Percentiles rank a stretch among this genome's conserved stretches.
Evolutionary conservation across 2,329 filamentous ascomycete species (phyloP).

Genomic region (Fusarium subglutinans): DNA sequence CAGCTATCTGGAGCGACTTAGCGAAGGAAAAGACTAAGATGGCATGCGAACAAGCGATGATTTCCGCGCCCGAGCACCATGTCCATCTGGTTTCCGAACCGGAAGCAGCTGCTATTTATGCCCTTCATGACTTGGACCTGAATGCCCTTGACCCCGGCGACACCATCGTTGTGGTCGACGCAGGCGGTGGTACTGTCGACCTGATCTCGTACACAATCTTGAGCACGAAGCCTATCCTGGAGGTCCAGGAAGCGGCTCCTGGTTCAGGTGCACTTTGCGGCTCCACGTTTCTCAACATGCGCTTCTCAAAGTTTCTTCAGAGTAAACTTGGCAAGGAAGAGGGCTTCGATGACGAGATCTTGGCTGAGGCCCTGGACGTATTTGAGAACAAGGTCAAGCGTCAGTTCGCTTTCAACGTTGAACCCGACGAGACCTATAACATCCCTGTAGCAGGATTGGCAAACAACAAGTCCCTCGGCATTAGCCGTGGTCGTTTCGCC

Average conservation of each 20-base stretch:
- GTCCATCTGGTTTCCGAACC: constrained; percentile 59
- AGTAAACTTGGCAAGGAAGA: constrained; percentile 52
- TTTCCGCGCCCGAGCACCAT: constrained; percentile 43
- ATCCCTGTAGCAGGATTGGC: constrained; percentile 54
- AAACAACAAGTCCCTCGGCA: constrained; percentile 51
- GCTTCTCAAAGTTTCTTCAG: constrained; percentile 54
- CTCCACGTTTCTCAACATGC: constrained; percentile 56
- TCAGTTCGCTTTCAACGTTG: constrained; percentile 45
- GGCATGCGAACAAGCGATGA: constrained; percentile 52
- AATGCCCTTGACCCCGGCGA: constrained; percentile 53
- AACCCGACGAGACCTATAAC: constrained; percentile 47
- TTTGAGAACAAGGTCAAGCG: constrained; percentile 56
- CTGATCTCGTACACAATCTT: constrained; percentile 60
- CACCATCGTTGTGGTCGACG: constrained; percentile 61
- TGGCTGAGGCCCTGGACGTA: constrained; percentile 51
- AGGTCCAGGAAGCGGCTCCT: constrained; percentile 56
- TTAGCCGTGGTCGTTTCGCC: constrained; percentile 49
- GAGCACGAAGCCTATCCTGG: constrained; percentile 53
- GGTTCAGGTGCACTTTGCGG: constrained; percentile 59
- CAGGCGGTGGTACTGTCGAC: constrained; percentile 62
- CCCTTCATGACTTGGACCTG: constrained; percentile 52
- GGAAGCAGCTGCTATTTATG: constrained; percentile 59
- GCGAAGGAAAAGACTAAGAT: constrained; percentile 60
- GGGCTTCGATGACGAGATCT: constrained; percentile 52
- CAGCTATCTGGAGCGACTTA: constrained; percentile 64